phyloP scores from a whole-genome alignment of 2,329 filamentous ascomycete species.

The Fusarium sp. region DNA sequence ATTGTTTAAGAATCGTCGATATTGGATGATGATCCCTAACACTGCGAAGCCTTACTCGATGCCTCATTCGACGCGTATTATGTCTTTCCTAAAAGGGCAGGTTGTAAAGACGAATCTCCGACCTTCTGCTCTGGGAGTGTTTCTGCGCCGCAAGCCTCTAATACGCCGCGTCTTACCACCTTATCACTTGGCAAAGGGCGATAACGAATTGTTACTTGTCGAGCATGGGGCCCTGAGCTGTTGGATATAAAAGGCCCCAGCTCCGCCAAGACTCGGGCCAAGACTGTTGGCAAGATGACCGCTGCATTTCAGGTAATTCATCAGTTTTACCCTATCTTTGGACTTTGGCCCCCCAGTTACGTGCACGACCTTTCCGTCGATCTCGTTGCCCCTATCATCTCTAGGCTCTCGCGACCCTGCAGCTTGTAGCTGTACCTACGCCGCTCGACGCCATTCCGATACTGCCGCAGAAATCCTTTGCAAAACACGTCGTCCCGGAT shows the following conservation, averaged over 20 bases:
- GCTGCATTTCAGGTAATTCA: constrained; percentile 8
- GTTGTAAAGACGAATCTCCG: constrained; percentile 2
- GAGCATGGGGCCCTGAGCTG: not conserved
- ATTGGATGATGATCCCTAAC: constrained; percentile 7
- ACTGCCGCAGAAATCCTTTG: not conserved
- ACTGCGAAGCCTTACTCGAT: too few species aligned
- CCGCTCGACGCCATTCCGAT: not conserved
- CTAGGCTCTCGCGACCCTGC: not conserved
- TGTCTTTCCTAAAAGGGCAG: constrained; percentile 16
- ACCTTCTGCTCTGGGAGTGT: constrained; percentile 26
- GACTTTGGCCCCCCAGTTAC: not conserved
- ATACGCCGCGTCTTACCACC: not conserved
- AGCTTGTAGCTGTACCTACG: constrained; percentile 15
- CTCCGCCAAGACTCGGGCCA: constrained; percentile 19
- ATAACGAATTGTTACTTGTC: constrained; percentile 23
- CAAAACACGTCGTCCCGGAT: not conserved
- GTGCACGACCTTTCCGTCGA: not conserved
- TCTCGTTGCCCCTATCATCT: constrained; percentile 25
- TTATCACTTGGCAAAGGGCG: constrained; percentile 30
- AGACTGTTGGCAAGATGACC: constrained; percentile 26
- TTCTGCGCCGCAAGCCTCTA: constrained; percentile 5
- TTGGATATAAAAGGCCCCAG: constrained; percentile 24
- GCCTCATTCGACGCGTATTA: too few species aligned
- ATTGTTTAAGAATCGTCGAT: too few species aligned
- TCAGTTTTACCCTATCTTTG: constrained; percentile 16